Percentiles rank a stretch among this genome's conserved stretches.
Evolutionary conservation across 805 yeast species (phyloP).

Genomic region (Ogataea siamensis): DNA sequence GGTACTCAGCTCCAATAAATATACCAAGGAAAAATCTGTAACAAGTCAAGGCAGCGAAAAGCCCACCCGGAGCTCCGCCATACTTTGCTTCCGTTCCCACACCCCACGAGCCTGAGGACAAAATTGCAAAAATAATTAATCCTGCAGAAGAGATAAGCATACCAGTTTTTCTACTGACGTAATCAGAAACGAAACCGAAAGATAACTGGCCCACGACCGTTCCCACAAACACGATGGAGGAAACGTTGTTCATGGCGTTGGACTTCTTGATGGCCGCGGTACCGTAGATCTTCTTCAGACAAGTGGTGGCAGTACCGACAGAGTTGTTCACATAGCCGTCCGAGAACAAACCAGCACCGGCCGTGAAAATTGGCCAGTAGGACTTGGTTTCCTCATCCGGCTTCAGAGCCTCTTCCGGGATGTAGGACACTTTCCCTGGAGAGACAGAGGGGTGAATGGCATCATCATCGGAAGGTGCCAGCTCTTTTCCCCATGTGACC

Average conservation of each 20-base stretch:
- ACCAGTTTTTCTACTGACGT: slow-evolving; percentile 75
- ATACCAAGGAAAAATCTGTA: slow-evolving; percentile 87
- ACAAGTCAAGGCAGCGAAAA: slow-evolving; percentile 79
- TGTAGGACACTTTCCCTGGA: slow-evolving; percentile 21
- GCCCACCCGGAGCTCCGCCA: slow-evolving; percentile 62
- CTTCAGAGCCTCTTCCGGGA: slow-evolving; percentile 28
- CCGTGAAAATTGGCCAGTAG: slow-evolving; percentile 68
- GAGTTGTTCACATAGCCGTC: slow-evolving; percentile 93
- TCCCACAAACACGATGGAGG: slow-evolving; percentile 89
- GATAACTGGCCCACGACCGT: slow-evolving; percentile 81
- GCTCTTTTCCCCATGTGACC: slow-evolving; percentile 29
- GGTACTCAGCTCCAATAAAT: slow-evolving; percentile 94
- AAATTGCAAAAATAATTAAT: slow-evolving; percentile 72
- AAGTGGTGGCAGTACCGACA: slow-evolving; percentile 71
- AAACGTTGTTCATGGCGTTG: slow-evolving; percentile 71
- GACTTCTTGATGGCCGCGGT: slow-evolving; percentile 53
- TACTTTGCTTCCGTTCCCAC: slow-evolving; percentile 38
- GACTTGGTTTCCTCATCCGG: slow-evolving; percentile 24
- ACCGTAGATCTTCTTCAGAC: slow-evolving; percentile 67
- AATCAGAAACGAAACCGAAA: slow-evolving; percentile 81
- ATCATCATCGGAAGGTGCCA: slow-evolving; percentile 16
- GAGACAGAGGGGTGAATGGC: slow-evolving; percentile 19
- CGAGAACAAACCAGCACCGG: slow-evolving; percentile 91
- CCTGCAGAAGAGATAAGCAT: slow-evolving; percentile 78
- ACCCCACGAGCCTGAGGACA: slow-evolving; percentile 90